Conservation (phyloP, 2,329 filamentous ascomycete genomes). For the Cercospora berteroae region DNA sequence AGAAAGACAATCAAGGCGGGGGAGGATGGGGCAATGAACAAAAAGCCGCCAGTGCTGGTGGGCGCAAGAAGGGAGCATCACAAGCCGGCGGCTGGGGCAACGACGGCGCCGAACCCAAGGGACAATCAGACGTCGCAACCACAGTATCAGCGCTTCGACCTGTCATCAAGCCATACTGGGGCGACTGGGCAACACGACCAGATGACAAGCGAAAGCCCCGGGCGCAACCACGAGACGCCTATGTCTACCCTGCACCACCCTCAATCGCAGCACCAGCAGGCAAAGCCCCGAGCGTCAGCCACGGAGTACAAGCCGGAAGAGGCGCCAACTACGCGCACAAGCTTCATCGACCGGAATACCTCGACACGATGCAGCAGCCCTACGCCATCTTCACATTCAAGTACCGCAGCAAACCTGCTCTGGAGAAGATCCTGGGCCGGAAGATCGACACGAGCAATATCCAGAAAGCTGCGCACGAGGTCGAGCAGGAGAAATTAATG, state of each 20-base stretch:
- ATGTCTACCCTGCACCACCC: slow-evolving; percentile 36
- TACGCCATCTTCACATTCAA: slow-evolving; percentile 53
- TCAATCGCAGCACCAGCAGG: slow-evolving; percentile 27
- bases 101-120: slow-evolving; percentile 5
- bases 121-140: neutral
- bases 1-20: neutral
- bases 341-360: slow-evolving; percentile 41
- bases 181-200: slow-evolving; percentile 25
- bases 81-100: slow-evolving; percentile 14
- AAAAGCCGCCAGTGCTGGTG: neutral
- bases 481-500: slow-evolving; percentile 27
- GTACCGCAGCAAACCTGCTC: slow-evolving; percentile 40
- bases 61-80: neutral
- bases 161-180: slow-evolving; percentile 38
- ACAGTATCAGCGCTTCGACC: slow-evolving; percentile 20
- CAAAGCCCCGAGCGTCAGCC: slow-evolving; percentile 23
- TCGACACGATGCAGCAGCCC: slow-evolving; percentile 41
- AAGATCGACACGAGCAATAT: slow-evolving; percentile 29
- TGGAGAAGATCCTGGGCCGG: slow-evolving; percentile 39
- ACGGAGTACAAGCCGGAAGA: slow-evolving; percentile 35
- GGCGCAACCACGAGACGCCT: slow-evolving; percentile 28
- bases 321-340: slow-evolving; percentile 42
- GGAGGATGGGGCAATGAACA: slow-evolving; percentile 7
- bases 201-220: slow-evolving; percentile 11
- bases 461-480: slow-evolving; percentile 22